Evolutionary conservation across 2,329 filamentous ascomycete genomes (phyloP).

Genomic region (Endoconidiophora laricicola): DNA sequence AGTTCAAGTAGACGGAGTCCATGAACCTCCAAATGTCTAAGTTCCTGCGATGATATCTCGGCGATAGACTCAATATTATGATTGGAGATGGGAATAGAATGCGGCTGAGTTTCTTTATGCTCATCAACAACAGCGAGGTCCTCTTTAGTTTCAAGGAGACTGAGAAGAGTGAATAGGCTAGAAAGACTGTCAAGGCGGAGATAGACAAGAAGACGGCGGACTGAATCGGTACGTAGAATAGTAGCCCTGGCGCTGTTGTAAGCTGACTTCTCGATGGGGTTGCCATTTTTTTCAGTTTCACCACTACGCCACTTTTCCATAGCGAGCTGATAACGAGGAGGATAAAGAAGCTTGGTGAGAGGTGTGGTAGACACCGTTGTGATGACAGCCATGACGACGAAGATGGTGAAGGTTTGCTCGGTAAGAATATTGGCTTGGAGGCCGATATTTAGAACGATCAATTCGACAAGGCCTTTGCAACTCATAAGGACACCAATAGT

Average conservation of each 20-base stretch:
- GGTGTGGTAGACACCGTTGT: slow-evolving; percentile 77
- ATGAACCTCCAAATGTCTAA: slow-evolving; percentile 50
- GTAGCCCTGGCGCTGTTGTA: slow-evolving; percentile 14
- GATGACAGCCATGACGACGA: slow-evolving; percentile 74
- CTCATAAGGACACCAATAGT: slow-evolving; percentile 86
- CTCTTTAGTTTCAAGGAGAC: slow-evolving; percentile 38
- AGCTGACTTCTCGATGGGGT: slow-evolving; percentile 23
- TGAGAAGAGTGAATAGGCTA: slow-evolving; percentile 66
- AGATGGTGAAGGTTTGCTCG: slow-evolving; percentile 73
- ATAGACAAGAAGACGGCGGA: slow-evolving; percentile 59
- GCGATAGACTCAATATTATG: slow-evolving; percentile 5
- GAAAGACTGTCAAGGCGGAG: slow-evolving; percentile 74
- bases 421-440: slow-evolving; percentile 70
- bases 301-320: slow-evolving; percentile 49
- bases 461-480: slow-evolving; percentile 85
- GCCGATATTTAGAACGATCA: slow-evolving; percentile 80
- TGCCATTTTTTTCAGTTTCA: slow-evolving; percentile 69
- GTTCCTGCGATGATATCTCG: slow-evolving; percentile 2
- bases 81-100: neutral
- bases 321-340: slow-evolving; percentile 40
- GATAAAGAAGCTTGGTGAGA: slow-evolving; percentile 56
- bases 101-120: slow-evolving; percentile 12
- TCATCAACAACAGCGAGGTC: slow-evolving; percentile 13
- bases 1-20: slow-evolving; percentile 76
- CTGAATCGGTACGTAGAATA: slow-evolving; percentile 14